These are phyloP conservation scores for Bruguiera sexangula DNA, from an alignment of 345 rosid genomes.

Conservation along the genomic window DNA sequence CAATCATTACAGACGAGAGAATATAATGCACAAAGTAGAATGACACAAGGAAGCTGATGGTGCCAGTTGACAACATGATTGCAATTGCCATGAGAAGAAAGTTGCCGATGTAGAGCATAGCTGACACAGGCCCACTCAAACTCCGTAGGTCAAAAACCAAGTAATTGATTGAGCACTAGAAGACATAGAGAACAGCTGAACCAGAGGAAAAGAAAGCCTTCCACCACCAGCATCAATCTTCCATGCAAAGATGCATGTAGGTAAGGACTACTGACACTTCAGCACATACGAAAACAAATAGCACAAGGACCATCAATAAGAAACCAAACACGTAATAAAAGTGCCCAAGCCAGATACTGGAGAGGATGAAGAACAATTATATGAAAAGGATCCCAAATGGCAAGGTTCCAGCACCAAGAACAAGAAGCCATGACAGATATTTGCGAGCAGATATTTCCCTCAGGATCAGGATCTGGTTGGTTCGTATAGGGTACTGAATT, in stretches of 20 bases:
- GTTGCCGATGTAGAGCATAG: slow-evolving; percentile 68
- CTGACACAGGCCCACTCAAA: slow-evolving; percentile 76
- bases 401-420: slow-evolving; percentile 83
- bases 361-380: slow-evolving; percentile 75
- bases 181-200: slow-evolving; percentile 73
- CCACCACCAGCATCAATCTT: slow-evolving; percentile 95
- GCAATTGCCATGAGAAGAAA: slow-evolving; percentile 73
- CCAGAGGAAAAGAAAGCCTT: slow-evolving; percentile 82
- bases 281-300: slow-evolving; percentile 66
- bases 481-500: slow-evolving; percentile 63
- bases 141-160: slow-evolving; percentile 76
- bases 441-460: slow-evolving; percentile 79
- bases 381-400: slow-evolving; percentile 81
- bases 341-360: slow-evolving; percentile 85
- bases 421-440: slow-evolving; percentile 85
- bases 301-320: slow-evolving; percentile 59
- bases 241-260: slow-evolving; percentile 83
- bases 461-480: slow-evolving; percentile 80
- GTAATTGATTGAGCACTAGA: slow-evolving; percentile 74
- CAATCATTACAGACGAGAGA: slow-evolving; percentile 81
- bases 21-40: slow-evolving; percentile 82
- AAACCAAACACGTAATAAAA: slow-evolving; percentile 80
- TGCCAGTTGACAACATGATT: slow-evolving; percentile 73
- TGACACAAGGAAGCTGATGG: slow-evolving; percentile 71
- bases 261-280: slow-evolving; percentile 80